These are phyloP conservation scores for Pseudogymnoascus sp. DNA, from an alignment of 2,329 filamentous ascomycete genomes.

Conservation along the genomic window DNA sequence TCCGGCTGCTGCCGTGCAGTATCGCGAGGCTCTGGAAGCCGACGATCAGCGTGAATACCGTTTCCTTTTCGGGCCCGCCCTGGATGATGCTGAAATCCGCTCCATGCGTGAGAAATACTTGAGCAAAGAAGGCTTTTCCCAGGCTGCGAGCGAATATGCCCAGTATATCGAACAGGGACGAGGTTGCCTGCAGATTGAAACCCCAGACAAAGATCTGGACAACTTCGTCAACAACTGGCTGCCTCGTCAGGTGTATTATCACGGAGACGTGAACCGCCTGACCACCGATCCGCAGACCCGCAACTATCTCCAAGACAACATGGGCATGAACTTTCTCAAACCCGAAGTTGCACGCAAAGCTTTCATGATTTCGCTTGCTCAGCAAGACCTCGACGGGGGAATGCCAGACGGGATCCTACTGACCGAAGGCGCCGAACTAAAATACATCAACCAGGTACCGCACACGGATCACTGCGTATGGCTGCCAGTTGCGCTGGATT, in stretches of 20 bases:
- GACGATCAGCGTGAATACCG: conserved; percentile 39
- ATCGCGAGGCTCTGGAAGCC: conserved; percentile 34
- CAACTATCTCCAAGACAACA: conserved; percentile 52
- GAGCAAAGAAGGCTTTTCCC: conserved; percentile 39
- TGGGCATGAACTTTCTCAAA: conserved; percentile 51
- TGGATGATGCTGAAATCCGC: conserved; percentile 42
- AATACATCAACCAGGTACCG: conserved; percentile 53
- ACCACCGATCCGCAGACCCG: conserved; percentile 51
- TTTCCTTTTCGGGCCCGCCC: conserved; percentile 47
- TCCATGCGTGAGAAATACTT: conserved; percentile 40
- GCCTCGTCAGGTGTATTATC: conserved; percentile 48
- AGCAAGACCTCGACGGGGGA: conserved; percentile 45
- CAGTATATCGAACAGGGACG: conserved; percentile 41
- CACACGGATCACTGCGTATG: conserved; percentile 53
- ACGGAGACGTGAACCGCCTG: conserved; percentile 49
- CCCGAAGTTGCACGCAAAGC: conserved; percentile 40
- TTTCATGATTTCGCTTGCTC: conserved; percentile 41
- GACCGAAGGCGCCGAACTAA: conserved; percentile 44
- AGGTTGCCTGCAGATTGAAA: conserved; percentile 44
- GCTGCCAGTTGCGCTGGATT: conserved; percentile 45
- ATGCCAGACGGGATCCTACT: conserved; percentile 51
- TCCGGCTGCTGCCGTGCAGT: conserved; percentile 45
- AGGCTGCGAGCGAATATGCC: conserved; percentile 39
- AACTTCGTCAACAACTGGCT: conserved; percentile 53
- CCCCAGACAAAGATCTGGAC: conserved; percentile 45